Conservation (phyloP, 1,284 basidiomycete species). For the Testicularia cyperi region DNA sequence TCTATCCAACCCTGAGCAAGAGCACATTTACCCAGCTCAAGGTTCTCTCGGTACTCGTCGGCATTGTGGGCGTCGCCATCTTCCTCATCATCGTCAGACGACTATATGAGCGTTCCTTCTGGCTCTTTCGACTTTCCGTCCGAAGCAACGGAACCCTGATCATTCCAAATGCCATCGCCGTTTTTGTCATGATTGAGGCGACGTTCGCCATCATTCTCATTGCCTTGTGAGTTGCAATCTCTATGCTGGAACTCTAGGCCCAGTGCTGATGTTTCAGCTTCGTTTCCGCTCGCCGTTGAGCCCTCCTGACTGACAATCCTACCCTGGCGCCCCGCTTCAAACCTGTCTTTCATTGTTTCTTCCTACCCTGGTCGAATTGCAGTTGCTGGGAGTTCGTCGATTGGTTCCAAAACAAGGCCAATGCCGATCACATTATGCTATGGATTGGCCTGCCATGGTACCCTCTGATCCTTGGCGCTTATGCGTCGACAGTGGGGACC, state of each 20-base stretch:
- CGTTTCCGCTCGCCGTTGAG: too few relatives aligned
- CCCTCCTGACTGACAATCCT: too few relatives aligned
- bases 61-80: constrained; percentile 15
- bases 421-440: constrained; percentile 17
- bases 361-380: too few relatives aligned
- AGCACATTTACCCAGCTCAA: constrained; percentile 27
- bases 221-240: constrained; percentile 10
- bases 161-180: constrained; percentile 26
- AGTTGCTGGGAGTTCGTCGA: constrained; percentile 19
- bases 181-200: constrained; percentile 17
- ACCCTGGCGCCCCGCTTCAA: too few relatives aligned
- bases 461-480: constrained; percentile 23
- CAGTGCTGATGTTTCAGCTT: too few relatives aligned
- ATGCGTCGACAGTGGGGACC: constrained; percentile 18
- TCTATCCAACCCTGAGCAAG: constrained; percentile 4
- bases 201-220: constrained; percentile 17
- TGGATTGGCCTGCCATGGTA: constrained; percentile 24
- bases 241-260: too few relatives aligned
- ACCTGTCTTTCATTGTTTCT: too few relatives aligned
- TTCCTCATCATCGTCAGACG: constrained; percentile 22
- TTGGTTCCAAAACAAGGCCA: constrained; percentile 12
- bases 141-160: constrained; percentile 24
- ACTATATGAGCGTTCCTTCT: constrained; percentile 18
- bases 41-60: constrained; percentile 11
- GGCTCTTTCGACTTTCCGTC: constrained; percentile 17